Conservation (phyloP, 2,329 filamentous ascomycete species). For the Aspergillus terreus region DNA sequence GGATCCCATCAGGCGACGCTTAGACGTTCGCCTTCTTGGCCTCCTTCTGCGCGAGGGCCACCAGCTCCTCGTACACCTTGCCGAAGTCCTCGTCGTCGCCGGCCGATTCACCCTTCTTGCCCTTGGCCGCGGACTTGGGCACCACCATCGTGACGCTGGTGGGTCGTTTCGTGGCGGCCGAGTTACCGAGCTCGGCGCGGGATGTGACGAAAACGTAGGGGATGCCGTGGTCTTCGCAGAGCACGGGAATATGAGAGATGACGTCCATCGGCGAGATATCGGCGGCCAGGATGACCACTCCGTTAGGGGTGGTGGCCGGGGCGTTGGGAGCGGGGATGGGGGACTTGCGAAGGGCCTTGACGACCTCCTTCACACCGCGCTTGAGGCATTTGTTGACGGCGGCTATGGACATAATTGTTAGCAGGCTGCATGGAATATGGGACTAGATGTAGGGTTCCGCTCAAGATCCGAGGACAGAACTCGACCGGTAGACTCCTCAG, state of each 20-base stretch:
- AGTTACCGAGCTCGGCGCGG: slow-evolving; percentile 87
- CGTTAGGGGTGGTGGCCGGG: slow-evolving; percentile 60
- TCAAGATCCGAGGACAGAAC: too few relatives aligned
- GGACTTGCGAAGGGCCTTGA: slow-evolving; percentile 96
- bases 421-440: too few relatives aligned
- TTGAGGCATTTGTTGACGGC: slow-evolving; percentile 94
- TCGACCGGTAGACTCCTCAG: background rate
- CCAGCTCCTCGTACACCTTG: slow-evolving; percentile 54
- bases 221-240: slow-evolving; percentile 97
- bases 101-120: slow-evolving; percentile 46
- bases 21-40: slow-evolving; percentile 53
- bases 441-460: too few relatives aligned
- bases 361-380: slow-evolving; percentile 97
- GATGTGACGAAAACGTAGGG: slow-evolving; percentile 94
- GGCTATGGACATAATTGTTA: slow-evolving; percentile 51
- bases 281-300: slow-evolving; percentile 85
- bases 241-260: slow-evolving; percentile 94
- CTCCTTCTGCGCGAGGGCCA: slow-evolving; percentile 59
- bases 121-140: slow-evolving; percentile 48
- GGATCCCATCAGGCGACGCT: slow-evolving; percentile 7
- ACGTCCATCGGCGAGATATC: slow-evolving; percentile 99
- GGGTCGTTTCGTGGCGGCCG: slow-evolving; percentile 90
- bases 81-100: slow-evolving; percentile 48
- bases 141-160: slow-evolving; percentile 90
- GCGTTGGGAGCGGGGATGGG: slow-evolving; percentile 63